Percentiles rank a stretch among this genome's conserved stretches.
phyloP scores from a whole-genome alignment of 331 rosid species.

The Malus hybrid region DNA sequence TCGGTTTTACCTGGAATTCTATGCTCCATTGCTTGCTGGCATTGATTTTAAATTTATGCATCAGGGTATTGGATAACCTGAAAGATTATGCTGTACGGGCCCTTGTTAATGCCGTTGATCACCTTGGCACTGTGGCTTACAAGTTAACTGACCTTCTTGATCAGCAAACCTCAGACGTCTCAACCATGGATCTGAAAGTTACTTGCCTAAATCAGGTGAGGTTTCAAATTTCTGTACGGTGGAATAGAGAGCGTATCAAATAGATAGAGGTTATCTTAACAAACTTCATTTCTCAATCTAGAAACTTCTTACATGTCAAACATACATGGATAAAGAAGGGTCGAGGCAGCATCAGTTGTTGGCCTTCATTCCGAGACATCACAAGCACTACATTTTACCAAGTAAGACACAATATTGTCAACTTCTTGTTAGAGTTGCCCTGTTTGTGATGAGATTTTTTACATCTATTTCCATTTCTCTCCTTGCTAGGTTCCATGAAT shows the following conservation, averaged over 20 bases:
- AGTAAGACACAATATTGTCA: conserved; percentile 42
- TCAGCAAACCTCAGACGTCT: conserved; percentile 74
- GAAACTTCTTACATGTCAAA: conserved; percentile 81
- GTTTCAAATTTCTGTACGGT: conserved; percentile 9
- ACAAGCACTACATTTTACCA: conserved; percentile 94
- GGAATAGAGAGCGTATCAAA: conserved; percentile 16
- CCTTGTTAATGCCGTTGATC: conserved; percentile 96
- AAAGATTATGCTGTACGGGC: conserved; percentile 94
- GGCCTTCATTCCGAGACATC: conserved; percentile 92
- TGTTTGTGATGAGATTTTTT: background rate
- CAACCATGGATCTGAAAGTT: conserved; percentile 71
- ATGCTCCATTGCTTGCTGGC: background rate
- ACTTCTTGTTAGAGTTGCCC: conserved; percentile 21
- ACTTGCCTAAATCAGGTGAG: conserved; percentile 77
- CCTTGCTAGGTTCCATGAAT: conserved; percentile 58
- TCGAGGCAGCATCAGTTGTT: conserved; percentile 81
- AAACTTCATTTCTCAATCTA: conserved; percentile 28
- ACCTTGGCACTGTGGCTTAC: conserved; percentile 98
- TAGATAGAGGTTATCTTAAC: conserved; percentile 20
- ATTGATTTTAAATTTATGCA: conserved; percentile 8
- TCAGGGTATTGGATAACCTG: conserved; percentile 91
- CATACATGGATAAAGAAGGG: conserved; percentile 77
- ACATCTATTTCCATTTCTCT: conserved; percentile 15
- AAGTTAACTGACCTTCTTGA: conserved; percentile 89
- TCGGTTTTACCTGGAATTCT: background rate